Evolutionary conservation across 2,329 filamentous ascomycete genomes (phyloP).

Genomic region (Emmonsiellopsis sp.): DNA sequence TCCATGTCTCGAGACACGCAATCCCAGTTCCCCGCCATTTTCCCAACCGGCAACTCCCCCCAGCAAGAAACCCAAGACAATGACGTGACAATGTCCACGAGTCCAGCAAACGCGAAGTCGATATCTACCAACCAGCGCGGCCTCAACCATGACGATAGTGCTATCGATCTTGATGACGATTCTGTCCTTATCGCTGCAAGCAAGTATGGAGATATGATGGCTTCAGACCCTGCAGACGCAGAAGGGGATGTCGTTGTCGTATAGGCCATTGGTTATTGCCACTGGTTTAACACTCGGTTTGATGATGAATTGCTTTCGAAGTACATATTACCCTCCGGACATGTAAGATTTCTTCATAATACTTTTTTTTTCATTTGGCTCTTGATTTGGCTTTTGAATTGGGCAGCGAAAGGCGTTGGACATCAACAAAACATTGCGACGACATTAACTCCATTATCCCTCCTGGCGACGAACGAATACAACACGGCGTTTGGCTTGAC

Average conservation of each 20-base stretch:
- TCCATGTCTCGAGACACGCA: not conserved
- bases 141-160: conserved; percentile 58
- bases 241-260: conserved; percentile 39
- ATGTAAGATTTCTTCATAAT: not conserved
- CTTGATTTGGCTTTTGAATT: not conserved
- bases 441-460: too few species aligned
- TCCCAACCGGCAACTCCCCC: not conserved
- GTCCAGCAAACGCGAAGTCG: not conserved
- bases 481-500: too few species aligned
- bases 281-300: not conserved
- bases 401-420: not conserved
- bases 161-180: conserved; percentile 55
- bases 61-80: not conserved
- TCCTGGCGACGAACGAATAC: too few species aligned
- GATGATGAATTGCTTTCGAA: not conserved
- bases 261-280: conserved; percentile 14
- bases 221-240: conserved; percentile 36
- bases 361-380: not conserved
- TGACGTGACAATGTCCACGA: not conserved
- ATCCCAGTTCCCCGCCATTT: not conserved
- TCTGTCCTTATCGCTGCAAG: conserved; percentile 33
- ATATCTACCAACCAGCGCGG: not conserved
- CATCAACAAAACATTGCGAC: not conserved
- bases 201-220: conserved; percentile 39
- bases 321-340: not conserved